Percentiles rank a stretch among this genome's conserved stretches.
Evolutionary conservation across 2,329 filamentous ascomycete genomes (phyloP).

Genomic region (Colletotrichum lindemuthianum): DNA sequence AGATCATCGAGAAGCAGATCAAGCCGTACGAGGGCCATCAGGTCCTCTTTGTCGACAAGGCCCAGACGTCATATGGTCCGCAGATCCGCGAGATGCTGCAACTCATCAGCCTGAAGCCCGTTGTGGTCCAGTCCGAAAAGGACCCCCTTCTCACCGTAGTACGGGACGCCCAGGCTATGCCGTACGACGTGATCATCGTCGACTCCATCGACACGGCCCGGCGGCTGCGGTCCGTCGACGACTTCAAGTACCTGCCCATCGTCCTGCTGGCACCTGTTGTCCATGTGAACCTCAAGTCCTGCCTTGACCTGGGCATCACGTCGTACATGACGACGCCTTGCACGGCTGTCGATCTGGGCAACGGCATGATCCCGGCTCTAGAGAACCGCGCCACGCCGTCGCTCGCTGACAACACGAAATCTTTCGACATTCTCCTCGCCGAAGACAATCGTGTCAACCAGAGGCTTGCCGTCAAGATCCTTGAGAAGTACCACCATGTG

Average conservation of each 20-base stretch:
- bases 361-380: slow-evolving; percentile 93
- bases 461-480: slow-evolving; percentile 92
- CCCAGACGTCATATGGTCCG: slow-evolving; percentile 79
- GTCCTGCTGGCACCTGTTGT: slow-evolving; percentile 90
- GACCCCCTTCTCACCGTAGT: slow-evolving; percentile 67
- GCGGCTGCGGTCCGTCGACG: slow-evolving; percentile 84
- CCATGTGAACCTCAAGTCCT: slow-evolving; percentile 91
- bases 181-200: slow-evolving; percentile 95
- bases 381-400: slow-evolving; percentile 93
- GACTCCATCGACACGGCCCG: slow-evolving; percentile 94
- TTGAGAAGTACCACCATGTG: slow-evolving; percentile 95
- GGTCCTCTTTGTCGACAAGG: slow-evolving; percentile 94
- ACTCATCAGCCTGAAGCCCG: slow-evolving; percentile 80
- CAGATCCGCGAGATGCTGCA: slow-evolving; percentile 82
- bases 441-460: slow-evolving; percentile 99
- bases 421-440: slow-evolving; percentile 92
- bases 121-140: slow-evolving; percentile 84
- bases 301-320: slow-evolving; percentile 94
- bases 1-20: slow-evolving; percentile 83
- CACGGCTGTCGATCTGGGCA: slow-evolving; percentile 91
- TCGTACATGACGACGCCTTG: slow-evolving; percentile 99
- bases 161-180: slow-evolving; percentile 66
- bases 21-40: slow-evolving; percentile 92
- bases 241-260: slow-evolving; percentile 98
- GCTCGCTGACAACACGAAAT: slow-evolving; percentile 92